phyloP scores from a whole-genome alignment of 2,329 filamentous ascomycete species.

The Apiospora pterosperma region DNA sequence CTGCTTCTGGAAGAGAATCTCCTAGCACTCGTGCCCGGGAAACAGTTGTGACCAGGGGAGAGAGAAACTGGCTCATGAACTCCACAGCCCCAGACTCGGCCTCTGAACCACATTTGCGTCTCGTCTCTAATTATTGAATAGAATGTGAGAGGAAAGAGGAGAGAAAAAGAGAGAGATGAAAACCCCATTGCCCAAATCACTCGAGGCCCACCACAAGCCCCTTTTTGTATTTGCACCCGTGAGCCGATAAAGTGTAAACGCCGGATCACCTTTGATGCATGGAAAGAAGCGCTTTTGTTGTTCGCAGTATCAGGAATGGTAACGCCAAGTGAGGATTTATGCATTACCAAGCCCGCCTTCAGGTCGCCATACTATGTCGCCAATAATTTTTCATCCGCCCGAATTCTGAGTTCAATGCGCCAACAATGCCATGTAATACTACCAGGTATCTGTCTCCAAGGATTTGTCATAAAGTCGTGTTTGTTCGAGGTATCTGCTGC shows the following conservation, averaged over 20 bases:
- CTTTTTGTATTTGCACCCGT: slow-evolving; percentile 1
- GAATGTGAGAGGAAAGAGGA: not conserved
- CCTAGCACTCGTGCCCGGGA: too few species aligned
- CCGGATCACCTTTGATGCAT: not conserved
- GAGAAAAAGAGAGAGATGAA: not conserved
- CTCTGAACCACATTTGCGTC: not conserved
- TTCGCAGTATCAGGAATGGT: not conserved
- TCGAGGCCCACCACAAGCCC: not conserved
- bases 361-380: not conserved
- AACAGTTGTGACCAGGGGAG: not conserved
- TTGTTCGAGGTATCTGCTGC: not conserved
- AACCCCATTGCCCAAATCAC: not conserved
- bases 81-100: not conserved
- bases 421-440: not conserved
- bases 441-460: not conserved
- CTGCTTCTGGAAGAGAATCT: too few species aligned
- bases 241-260: too few species aligned
- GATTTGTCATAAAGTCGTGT: not conserved
- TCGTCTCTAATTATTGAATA: not conserved
- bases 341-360: not conserved
- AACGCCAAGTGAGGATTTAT: not conserved
- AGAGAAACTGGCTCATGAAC: not conserved
- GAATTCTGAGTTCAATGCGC: not conserved
- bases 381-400: not conserved
- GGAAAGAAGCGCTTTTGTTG: not conserved